These are phyloP conservation scores for Gossypium lobatum DNA, from an alignment of 441 rosid genomes.

Conservation along the genomic window DNA sequence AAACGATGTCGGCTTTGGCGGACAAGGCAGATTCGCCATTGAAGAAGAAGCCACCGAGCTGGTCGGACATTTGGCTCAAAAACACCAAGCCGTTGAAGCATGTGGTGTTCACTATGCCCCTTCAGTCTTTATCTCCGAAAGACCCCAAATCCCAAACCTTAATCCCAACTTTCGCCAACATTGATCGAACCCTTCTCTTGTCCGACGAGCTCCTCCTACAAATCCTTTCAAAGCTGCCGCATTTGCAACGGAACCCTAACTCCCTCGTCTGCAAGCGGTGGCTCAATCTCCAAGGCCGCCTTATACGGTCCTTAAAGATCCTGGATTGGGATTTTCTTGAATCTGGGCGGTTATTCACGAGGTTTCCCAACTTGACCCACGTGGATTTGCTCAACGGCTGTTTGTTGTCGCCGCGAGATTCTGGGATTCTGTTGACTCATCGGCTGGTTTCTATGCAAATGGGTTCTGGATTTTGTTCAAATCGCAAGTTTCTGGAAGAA, in stretches of 20 bases:
- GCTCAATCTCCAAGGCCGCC: conserved; percentile 55
- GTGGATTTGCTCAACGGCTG: conserved; percentile 55
- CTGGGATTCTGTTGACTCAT: conserved; percentile 38
- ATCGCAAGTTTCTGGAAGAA: conserved; percentile 33
- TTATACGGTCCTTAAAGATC: conserved; percentile 43
- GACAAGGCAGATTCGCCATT: conserved; percentile 38
- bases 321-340: conserved; percentile 53
- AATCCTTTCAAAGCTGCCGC: conserved; percentile 43
- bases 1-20: conserved; percentile 42
- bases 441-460: conserved; percentile 35
- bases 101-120: conserved; percentile 45
- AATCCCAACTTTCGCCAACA: conserved; percentile 30
- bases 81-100: conserved; percentile 47
- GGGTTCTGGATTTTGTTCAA: conserved; percentile 31
- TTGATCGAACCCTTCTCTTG: conserved; percentile 61
- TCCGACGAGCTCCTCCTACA: conserved; percentile 51
- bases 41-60: conserved; percentile 48
- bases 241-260: conserved; percentile 42
- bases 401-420: conserved; percentile 33
- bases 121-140: conserved; percentile 44
- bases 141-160: conserved; percentile 41
- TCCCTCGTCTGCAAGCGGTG: conserved; percentile 65
- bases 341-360: conserved; percentile 42
- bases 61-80: conserved; percentile 74
- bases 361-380: conserved; percentile 58